Base-by-base conservation (phyloP, 768 basidiomycete genomes). In the Suillus brevipes region DNA sequence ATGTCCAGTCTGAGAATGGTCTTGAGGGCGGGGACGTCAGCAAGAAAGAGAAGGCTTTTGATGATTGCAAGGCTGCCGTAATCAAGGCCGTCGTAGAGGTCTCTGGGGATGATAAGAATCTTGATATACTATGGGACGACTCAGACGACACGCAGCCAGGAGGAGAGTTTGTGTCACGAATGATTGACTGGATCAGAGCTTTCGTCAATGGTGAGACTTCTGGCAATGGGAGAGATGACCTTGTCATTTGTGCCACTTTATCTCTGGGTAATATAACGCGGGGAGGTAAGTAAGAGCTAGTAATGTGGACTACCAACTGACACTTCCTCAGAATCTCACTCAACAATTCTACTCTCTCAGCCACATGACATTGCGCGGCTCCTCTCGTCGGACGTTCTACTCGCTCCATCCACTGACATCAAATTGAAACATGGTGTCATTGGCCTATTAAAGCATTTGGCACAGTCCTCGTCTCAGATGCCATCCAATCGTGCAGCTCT, bases 401-500 rank as follows among this genome's bases (percentile, higher is more conserved):
- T 93, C 47, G 81, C 82, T 13, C 78, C 82, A 18, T 73, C 77
- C 45, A 82, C 84, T 10, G 90, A 94, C 72, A 82, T 93, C 73
- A 92, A 95, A 74, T 81, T 96, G 66, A 94, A 96, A 74, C 95
- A 98, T 71, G 94, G 92, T 18, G 86, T 92, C 64, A 81, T 97
- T 31, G 94, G 94, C 34, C 79, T 99, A 43, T 81, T 98, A 49
- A 92, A 94, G 74, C 92, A 98, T 73, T 81, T 99, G 2, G 87
- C 94, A 3, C 90, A 90, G 72, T 82, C 88, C 43, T 81, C 85
- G 25, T 76, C 82, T n/a, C 83, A 85, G 52, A 84, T 89, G 42
- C 73, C 81, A 36, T 70, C 76, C 2, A 91, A 94, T 65, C 87
- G 89, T 37, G 77, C 78, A 8, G 74, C 84, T 8, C 79, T 98